Conservation (phyloP, 2,329 filamentous ascomycete genomes). For the Drechslerella dactyloides region DNA sequence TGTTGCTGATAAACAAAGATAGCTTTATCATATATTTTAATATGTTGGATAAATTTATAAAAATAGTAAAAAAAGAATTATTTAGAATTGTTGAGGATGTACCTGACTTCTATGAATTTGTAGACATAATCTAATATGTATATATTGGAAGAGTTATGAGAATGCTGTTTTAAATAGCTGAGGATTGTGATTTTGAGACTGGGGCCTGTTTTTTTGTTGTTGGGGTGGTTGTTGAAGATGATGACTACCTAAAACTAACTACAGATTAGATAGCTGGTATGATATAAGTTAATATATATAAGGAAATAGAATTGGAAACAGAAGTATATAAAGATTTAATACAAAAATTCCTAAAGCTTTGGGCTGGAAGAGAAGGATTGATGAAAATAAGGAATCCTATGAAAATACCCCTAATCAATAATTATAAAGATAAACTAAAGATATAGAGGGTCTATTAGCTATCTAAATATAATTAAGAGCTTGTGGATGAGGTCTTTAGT, state of each 20-base stretch:
- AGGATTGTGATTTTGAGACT: not conserved
- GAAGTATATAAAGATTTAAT: not conserved
- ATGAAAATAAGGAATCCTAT: not conserved
- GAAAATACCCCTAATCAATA: not conserved
- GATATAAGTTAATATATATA: not conserved
- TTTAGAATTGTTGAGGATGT: not conserved
- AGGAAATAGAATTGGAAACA: not conserved
- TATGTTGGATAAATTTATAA: not conserved
- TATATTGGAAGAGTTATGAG: not conserved
- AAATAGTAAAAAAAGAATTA: not conserved
- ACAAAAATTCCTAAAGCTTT: not conserved
- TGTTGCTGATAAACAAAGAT: not conserved
- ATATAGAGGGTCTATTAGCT: not conserved
- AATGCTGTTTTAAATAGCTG: not conserved
- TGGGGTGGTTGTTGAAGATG: too few relatives aligned
- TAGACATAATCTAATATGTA: not conserved
- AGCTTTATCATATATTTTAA: not conserved
- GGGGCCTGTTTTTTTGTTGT: too few relatives aligned
- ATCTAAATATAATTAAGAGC: not conserved
- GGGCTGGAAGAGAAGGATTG: not conserved
- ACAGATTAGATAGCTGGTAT: too few relatives aligned
- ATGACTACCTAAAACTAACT: too few relatives aligned
- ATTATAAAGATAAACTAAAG: not conserved
- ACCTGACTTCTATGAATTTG: not conserved
- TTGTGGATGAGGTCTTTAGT: not conserved